Evolutionary conservation across 805 yeast species (phyloP), one percentile per base, ranked within the genome.

Genomic region (Komagataella pastoris): DNA sequence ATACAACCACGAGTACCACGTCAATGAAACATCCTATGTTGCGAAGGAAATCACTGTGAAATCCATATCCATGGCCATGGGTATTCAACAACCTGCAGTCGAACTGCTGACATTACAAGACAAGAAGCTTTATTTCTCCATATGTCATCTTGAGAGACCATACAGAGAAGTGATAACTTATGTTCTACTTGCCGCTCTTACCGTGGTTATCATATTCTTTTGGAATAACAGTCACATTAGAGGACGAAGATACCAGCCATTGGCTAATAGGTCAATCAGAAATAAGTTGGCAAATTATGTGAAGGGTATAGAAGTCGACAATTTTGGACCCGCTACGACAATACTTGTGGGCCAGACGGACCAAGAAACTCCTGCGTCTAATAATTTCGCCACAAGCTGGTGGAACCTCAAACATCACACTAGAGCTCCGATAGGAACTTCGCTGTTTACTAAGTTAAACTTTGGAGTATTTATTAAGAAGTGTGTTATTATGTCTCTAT

Each of bases 41-140:
- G 52, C 51, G 17, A 60, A 80, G 49, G 96, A 88, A 61, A 80
- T 81, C 56, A 85, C 95, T 0, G 91, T 90, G 19, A 91, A 90
- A 65, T 80, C 95, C 5, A 79, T 86, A 50, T 84, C 96, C 7
- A 87, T 91, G 95, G 90, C 95, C 43, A 85, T 86, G 85, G 97
- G 97, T 0, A 81, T 61, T 17, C 48, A 50, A 3, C 55, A 50
- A 43, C 63, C 64, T 2, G 68, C 64, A 0, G 65, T 88, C 45
- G 59, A 54, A 67, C 61, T 49, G 68, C 62, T 54, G 50, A 59
- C 57, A 47, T 55, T 54, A 54, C 59, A 49, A 44, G 49, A 48
- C 47, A 49, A 47, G 49, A 54, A 52, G 12, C 45, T 45, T 23
- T 19, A 60, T n/a, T 72, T 76, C 17, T 58, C 65, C 18, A 60